Evolutionary conservation across 2,329 filamentous ascomycete species (phyloP).

Genomic region (Xylariaceae sp.): DNA sequence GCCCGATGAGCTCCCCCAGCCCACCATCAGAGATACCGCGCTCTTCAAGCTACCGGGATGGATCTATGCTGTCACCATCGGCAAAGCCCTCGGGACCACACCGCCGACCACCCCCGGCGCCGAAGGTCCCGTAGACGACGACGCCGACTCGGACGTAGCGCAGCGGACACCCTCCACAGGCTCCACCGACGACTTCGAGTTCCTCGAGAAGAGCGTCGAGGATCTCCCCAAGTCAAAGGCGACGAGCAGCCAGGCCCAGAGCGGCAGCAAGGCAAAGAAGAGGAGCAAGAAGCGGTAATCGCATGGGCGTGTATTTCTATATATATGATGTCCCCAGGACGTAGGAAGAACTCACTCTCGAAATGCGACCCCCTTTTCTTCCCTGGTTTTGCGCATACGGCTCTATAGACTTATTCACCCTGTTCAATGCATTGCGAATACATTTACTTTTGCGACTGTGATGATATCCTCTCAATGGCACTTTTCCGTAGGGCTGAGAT

Average conservation of each 20-base stretch:
- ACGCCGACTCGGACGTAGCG: conserved; percentile 43
- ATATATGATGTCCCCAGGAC: too few species aligned
- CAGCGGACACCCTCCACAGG: conserved; percentile 54
- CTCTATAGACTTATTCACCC: too few species aligned
- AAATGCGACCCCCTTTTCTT: too few species aligned
- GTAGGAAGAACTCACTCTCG: too few species aligned
- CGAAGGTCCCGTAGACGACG: conserved; percentile 38
- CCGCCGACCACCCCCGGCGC: conserved; percentile 25
- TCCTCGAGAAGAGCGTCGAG: conserved; percentile 58
- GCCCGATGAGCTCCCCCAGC: conserved; percentile 73
- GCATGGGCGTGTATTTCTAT: too few species aligned
- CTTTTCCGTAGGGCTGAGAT: too few species aligned
- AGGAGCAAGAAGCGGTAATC: conserved; percentile 51
- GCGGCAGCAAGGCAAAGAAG: conserved; percentile 46
- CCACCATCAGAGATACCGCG: conserved; percentile 77
- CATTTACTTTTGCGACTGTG: too few species aligned
- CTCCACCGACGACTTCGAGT: conserved; percentile 59
- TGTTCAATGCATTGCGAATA: too few species aligned
- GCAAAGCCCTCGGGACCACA: conserved; percentile 44
- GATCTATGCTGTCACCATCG: conserved; percentile 57
- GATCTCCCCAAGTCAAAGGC: conserved; percentile 50
- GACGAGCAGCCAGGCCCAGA: conserved; percentile 43
- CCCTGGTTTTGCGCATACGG: too few species aligned
- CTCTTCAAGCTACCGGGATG: conserved; percentile 75
- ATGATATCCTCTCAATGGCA: too few species aligned